Percentiles rank a stretch among this genome's conserved stretches.
Evolutionary conservation across 176 grass and related monocot genomes (phyloP).

Genomic region (Triticum urartu): DNA sequence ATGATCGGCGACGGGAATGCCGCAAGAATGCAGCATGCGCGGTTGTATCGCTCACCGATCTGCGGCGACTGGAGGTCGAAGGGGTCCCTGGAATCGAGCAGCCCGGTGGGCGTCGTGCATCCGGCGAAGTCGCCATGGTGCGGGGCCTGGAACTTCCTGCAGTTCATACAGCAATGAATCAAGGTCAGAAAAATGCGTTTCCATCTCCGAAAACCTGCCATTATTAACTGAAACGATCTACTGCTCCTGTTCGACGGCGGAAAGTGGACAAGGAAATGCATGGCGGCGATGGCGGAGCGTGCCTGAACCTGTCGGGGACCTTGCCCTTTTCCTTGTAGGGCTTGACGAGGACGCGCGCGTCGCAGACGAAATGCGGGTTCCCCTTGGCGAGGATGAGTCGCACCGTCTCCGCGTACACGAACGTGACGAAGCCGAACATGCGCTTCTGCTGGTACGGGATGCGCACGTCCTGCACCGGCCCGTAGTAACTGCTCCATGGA

Average conservation of each 20-base stretch:
- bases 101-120: constrained; percentile 51
- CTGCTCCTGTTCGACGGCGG: no score
- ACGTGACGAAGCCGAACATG: constrained; percentile 99
- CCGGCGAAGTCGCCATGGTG: constrained; percentile 53
- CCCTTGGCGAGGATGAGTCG: constrained; percentile 63
- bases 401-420: constrained; percentile 71
- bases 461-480: constrained; percentile 90
- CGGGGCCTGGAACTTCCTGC: constrained; percentile 37
- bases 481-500: constrained; percentile 62
- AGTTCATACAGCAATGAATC: neutral
- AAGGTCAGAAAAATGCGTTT: neutral
- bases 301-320: constrained; percentile 82
- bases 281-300: neutral
- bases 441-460: constrained; percentile 94
- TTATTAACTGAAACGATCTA: neutral
- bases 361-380: constrained; percentile 83
- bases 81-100: constrained; percentile 57
- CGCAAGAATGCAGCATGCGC: neutral
- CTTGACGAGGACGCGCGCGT: constrained; percentile 88
- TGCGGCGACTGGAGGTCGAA: constrained; percentile 64
- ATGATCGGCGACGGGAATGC: neutral
- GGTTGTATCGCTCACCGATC: constrained; percentile 47
- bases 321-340: constrained; percentile 97
- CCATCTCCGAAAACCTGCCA: neutral
- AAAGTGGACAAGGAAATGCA: neutral